These are phyloP conservation scores for Paxillus involutus DNA, from an alignment of 768 basidiomycete genomes.

Conservation along the genomic window DNA sequence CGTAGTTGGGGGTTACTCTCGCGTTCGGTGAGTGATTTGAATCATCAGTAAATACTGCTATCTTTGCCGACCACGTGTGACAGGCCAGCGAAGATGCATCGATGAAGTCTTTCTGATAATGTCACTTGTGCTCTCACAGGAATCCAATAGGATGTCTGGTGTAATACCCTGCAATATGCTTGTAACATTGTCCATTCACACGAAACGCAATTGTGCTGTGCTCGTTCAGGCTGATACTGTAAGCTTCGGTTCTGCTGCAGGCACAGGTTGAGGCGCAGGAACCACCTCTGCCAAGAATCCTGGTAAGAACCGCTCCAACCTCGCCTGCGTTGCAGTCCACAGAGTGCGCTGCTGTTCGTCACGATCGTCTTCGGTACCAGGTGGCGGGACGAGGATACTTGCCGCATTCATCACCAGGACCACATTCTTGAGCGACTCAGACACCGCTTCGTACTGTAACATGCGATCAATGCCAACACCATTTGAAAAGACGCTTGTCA, in stretches of 20 bases:
- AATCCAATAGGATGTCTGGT: background rate
- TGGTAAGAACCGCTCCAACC: conserved; percentile 89
- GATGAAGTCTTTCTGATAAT: conserved; percentile 49
- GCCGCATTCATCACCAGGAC: conserved; percentile 94
- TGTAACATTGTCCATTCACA: background rate
- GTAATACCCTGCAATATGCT: background rate
- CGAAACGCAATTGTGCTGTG: conserved; percentile 2
- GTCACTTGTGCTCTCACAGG: background rate
- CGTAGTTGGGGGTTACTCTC: conserved; percentile 41
- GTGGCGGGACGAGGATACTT: conserved; percentile 69
- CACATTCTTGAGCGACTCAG: conserved; percentile 96
- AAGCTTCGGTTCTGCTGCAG: conserved; percentile 14
- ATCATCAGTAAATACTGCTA: background rate
- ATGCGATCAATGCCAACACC: conserved; percentile 4
- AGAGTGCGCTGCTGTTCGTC: conserved; percentile 64
- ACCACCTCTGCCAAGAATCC: conserved; percentile 81
- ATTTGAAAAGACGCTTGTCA: conserved; percentile 28
- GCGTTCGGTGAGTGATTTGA: conserved; percentile 47
- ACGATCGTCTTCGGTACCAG: conserved; percentile 42
- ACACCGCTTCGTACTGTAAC: conserved; percentile 85
- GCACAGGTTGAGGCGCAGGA: conserved; percentile 33
- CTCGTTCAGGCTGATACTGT: conserved; percentile 9
- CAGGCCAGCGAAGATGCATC: conserved; percentile 54
- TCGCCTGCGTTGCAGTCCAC: conserved; percentile 83
- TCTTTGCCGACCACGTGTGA: background rate